Conservation (phyloP, 73 alveolate genomes). For the Symbiodinium natans region DNA sequence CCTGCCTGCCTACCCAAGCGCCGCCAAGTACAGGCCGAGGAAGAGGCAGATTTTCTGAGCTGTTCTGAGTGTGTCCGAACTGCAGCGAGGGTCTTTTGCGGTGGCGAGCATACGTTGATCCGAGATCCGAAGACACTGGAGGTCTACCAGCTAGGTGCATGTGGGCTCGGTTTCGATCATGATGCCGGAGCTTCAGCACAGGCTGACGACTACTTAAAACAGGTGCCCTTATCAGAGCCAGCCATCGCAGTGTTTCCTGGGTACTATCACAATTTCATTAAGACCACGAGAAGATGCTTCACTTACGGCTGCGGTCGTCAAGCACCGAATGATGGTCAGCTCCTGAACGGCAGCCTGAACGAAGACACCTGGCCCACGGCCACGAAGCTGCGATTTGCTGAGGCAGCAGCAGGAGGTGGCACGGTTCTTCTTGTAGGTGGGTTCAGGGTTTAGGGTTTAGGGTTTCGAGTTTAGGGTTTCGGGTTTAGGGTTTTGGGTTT, state of each 20-base stretch:
- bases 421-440: not conserved
- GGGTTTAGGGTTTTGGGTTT: not conserved
- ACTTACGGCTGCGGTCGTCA: conserved; percentile 12
- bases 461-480: not conserved
- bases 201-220: not conserved
- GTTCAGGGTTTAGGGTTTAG: too few species aligned
- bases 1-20: not conserved
- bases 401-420: not conserved
- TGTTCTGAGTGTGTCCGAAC: not conserved
- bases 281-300: not conserved
- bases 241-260: not conserved
- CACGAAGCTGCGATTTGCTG: not conserved
- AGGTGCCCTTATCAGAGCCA: not conserved
- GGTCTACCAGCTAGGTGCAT: not conserved
- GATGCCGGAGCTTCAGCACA: not conserved
- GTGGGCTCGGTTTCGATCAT: not conserved
- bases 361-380: not conserved
- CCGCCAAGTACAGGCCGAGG: not conserved
- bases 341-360: not conserved
- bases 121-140: not conserved
- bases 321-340: conserved; percentile 7
- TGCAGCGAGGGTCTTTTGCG: conserved; percentile 9
- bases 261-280: not conserved
- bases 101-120: not conserved
- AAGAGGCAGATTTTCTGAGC: not conserved